Conservation (phyloP, 2,329 filamentous ascomycete genomes). For the Scedosporium dehoogii region DNA sequence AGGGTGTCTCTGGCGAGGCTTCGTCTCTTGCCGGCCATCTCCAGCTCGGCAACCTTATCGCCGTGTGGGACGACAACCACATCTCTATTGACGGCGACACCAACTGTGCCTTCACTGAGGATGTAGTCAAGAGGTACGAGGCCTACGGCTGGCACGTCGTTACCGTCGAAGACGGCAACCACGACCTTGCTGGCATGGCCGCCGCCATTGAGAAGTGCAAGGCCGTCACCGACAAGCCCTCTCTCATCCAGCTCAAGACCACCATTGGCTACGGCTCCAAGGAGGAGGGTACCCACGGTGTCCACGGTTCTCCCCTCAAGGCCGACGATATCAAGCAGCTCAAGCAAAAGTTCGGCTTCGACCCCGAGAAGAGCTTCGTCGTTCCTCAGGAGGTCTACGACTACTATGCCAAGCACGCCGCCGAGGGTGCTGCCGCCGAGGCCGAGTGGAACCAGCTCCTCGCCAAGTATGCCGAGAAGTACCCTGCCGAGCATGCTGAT, state of each 20-base stretch:
- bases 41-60: slow-evolving; percentile 95
- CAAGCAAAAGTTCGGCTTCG: slow-evolving; percentile 93
- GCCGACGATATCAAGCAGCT: slow-evolving; percentile 86
- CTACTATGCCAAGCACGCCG: slow-evolving; percentile 71
- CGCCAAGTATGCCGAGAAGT: slow-evolving; percentile 71
- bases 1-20: slow-evolving; percentile 92
- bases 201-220: slow-evolving; percentile 76
- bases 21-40: slow-evolving; percentile 88
- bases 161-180: slow-evolving; percentile 77
- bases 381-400: slow-evolving; percentile 96
- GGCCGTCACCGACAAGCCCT: slow-evolving; percentile 89
- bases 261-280: slow-evolving; percentile 95
- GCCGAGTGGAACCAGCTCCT: slow-evolving; percentile 93
- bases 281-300: slow-evolving; percentile 85
- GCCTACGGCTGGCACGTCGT: slow-evolving; percentile 92
- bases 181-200: slow-evolving; percentile 80
- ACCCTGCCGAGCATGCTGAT: slow-evolving; percentile 71
- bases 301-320: slow-evolving; percentile 95
- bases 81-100: slow-evolving; percentile 94
- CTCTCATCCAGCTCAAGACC: slow-evolving; percentile 92
- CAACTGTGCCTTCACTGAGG: slow-evolving; percentile 93
- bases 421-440: slow-evolving; percentile 81
- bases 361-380: slow-evolving; percentile 85
- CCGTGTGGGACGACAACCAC: slow-evolving; percentile 97
- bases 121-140: slow-evolving; percentile 90